Base-by-base conservation (phyloP, 148 eudicot genomes). In the Cornus controversa region DNA sequence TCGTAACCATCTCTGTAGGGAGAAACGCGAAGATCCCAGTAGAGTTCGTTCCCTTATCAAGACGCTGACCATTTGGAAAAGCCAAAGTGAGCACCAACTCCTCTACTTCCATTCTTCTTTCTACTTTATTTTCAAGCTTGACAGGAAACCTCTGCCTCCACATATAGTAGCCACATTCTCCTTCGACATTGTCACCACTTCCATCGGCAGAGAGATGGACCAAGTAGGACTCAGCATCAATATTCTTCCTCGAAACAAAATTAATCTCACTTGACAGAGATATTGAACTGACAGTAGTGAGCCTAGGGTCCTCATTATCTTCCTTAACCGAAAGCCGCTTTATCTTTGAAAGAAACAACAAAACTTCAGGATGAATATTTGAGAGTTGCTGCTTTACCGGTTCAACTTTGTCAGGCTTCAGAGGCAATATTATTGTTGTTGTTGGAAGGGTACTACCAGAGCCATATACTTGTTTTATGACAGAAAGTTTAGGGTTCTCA, bases 101-200 rank as follows among this genome's bases (percentile, higher is more conserved):
- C 26, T 85, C 91, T 1, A 92, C 85, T 37, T 90, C 97, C 72
- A 66, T 79, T 79, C 97, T 81, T 40, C 75, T 85, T 18, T 92
- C 91, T 0, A 84, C 97, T 77, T 68, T 86, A 45, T 83, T 73
- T 70, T 86, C 88, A 0, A 53, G 40, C 70, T 37, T 87, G 34
- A 92, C 94, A 27, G 85, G 91, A 80, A 90, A 92, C 74, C 83
- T 86, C 79, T 92, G 92, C 84, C 87, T 86, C 92, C 93, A 90
- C 91, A 92, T 92, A 77, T 83, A 81, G 73, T 90, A 92, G 66
- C 87, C 13, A 77, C 97, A 92, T 82, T 85, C 90, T 14, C 73
- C 72, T 47, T 82, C 84, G 0, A 23, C 36, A 14, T 50, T 73
- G 63, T 24, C 80, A 31, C 80, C 78, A 23, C 27, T 82, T 66